Percentiles rank a stretch among this genome's conserved stretches.
These are phyloP conservation scores for Elsinoe australis DNA, from an alignment of 2,329 filamentous ascomycete genomes.

Conservation along the genomic window DNA sequence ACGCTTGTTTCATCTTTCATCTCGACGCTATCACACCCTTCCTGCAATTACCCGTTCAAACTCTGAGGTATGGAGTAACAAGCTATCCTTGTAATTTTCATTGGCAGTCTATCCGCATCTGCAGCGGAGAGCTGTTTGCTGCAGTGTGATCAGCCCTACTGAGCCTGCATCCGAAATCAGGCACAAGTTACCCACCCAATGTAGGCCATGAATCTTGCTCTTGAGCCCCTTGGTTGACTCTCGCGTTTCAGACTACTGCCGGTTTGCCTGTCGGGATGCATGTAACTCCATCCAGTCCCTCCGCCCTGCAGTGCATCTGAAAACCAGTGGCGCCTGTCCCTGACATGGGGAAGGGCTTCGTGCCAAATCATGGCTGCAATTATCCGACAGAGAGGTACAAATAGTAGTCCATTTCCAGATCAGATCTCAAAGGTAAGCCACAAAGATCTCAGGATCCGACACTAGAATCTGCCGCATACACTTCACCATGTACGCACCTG, in stretches of 20 bases:
- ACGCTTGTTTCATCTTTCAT: not conserved
- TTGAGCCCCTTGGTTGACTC: not conserved
- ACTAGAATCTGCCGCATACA: too few relatives aligned
- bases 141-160: not conserved
- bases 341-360: too few relatives aligned
- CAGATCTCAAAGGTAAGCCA: too few relatives aligned
- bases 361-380: too few relatives aligned
- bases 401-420: not conserved
- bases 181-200: not conserved
- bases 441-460: not conserved
- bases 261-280: not conserved
- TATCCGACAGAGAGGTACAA: too few relatives aligned
- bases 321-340: too few relatives aligned
- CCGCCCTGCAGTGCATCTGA: too few relatives aligned
- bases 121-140: not conserved
- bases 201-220: not conserved
- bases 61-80: not conserved
- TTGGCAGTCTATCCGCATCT: not conserved
- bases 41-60: conserved; percentile 8
- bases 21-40: not conserved
- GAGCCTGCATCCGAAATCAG: not conserved
- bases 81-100: not conserved
- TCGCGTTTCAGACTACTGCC: not conserved
- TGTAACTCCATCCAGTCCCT: not conserved
- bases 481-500: not conserved